Evolutionary conservation across 495 filamentous ascomycete species (phyloP).

Genomic region (Aspergillus bertholletiae): DNA sequence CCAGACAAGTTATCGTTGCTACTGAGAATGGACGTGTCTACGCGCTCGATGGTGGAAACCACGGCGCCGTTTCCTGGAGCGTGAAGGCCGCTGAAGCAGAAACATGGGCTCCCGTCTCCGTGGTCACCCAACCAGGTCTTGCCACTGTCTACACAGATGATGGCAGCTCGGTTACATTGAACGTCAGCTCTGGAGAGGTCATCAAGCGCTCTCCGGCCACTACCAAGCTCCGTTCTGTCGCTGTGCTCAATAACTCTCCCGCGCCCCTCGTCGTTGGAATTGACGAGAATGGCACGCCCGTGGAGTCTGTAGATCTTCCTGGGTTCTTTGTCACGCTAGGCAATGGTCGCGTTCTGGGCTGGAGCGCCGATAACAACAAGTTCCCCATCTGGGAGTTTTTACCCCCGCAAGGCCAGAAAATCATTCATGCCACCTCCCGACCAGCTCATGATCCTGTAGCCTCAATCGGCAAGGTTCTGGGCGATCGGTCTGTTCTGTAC

Average conservation of each 20-base stretch:
- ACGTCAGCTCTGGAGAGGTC: slow-evolving; percentile 54
- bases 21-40: slow-evolving; percentile 77
- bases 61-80: slow-evolving; percentile 74
- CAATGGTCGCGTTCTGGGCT: slow-evolving; percentile 61
- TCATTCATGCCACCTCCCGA: slow-evolving; percentile 62
- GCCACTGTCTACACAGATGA: slow-evolving; percentile 56
- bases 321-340: slow-evolving; percentile 59
- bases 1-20: slow-evolving; percentile 76
- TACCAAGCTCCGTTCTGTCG: slow-evolving; percentile 31
- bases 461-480: slow-evolving; percentile 90
- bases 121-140: slow-evolving; percentile 54
- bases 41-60: slow-evolving; percentile 71
- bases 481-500: slow-evolving; percentile 88
- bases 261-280: slow-evolving; percentile 25
- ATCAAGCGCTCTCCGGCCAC: slow-evolving; percentile 34
- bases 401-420: slow-evolving; percentile 60
- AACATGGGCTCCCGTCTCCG: slow-evolving; percentile 66
- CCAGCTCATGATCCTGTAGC: slow-evolving; percentile 82
- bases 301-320: slow-evolving; percentile 21
- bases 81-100: slow-evolving; percentile 55
- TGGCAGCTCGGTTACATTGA: slow-evolving; percentile 54
- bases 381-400: slow-evolving; percentile 71
- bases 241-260: slow-evolving; percentile 22
- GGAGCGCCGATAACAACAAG: slow-evolving; percentile 42
- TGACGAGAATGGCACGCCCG: slow-evolving; percentile 33